A percentile compares a stretch with the other conserved stretches of the same genome.
Conservation (phyloP, 768 basidiomycete species). For the Fomitopsis serialis region DNA sequence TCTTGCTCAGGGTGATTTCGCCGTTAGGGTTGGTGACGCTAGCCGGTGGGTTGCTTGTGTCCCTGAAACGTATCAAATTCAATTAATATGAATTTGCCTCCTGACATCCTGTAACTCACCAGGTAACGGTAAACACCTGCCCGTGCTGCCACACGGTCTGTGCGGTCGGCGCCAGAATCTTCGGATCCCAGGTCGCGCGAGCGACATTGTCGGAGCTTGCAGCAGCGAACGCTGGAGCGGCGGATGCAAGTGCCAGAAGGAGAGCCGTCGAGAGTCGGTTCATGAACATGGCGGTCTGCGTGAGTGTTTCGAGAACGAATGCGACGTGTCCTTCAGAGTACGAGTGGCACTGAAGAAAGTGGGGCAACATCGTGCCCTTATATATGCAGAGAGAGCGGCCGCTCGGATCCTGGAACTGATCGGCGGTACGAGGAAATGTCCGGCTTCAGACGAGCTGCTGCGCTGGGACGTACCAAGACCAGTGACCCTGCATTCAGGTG, state of each 20-base stretch:
- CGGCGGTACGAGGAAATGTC: too few relatives aligned
- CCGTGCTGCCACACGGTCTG: conserved; percentile 41
- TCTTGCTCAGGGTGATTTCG: conserved; percentile 19
- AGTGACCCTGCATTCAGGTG: too few relatives aligned
- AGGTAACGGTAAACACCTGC: conserved; percentile 42
- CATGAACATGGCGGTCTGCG: conserved; percentile 7
- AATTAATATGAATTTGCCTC: not conserved
- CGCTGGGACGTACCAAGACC: too few relatives aligned
- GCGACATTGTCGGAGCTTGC: conserved; percentile 27
- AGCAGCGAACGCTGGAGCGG: conserved; percentile 15
- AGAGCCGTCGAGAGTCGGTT: conserved; percentile 19
- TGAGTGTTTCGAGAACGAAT: too few relatives aligned
- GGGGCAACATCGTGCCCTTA: too few relatives aligned
- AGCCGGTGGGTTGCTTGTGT: conserved; percentile 31
- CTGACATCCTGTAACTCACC: conserved; percentile 34
- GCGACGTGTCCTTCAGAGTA: too few relatives aligned
- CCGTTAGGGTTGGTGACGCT: conserved; percentile 36
- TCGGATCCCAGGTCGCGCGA: conserved; percentile 45
- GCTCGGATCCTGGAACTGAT: too few relatives aligned
- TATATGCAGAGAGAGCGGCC: too few relatives aligned
- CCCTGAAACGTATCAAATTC: conserved; percentile 23
- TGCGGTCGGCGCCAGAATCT: conserved; percentile 37
- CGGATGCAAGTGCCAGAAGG: conserved; percentile 12
- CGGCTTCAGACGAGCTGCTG: too few relatives aligned
- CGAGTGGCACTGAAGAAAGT: too few relatives aligned